Evolutionary conservation across 2,329 filamentous ascomycete genomes (phyloP).

Genomic region (Curvularia sp.): DNA sequence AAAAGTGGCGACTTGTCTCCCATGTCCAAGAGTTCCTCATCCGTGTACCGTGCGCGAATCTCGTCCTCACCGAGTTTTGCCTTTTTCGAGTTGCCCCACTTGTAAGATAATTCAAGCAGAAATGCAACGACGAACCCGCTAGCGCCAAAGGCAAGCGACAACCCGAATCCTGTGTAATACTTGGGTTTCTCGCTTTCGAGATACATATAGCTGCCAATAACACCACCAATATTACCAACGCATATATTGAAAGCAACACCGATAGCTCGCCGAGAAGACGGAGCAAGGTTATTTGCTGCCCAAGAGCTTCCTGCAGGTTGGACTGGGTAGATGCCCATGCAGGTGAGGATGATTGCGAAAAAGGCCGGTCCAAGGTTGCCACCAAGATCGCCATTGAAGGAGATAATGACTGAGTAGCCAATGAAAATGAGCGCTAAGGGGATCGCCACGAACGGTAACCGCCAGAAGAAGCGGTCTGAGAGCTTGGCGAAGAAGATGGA

Average conservation of each 20-base stretch:
- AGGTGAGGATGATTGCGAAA: slow-evolving; percentile 56
- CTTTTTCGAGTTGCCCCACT: slow-evolving; percentile 29
- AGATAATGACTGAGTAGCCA: slow-evolving; percentile 46
- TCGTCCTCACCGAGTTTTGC: slow-evolving; percentile 47
- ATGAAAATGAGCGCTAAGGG: slow-evolving; percentile 46
- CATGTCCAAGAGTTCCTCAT: slow-evolving; percentile 49
- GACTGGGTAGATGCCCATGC: slow-evolving; percentile 49
- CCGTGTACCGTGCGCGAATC: slow-evolving; percentile 45
- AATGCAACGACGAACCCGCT: slow-evolving; percentile 31
- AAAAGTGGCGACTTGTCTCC: slow-evolving; percentile 52
- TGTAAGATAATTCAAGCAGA: slow-evolving; percentile 27
- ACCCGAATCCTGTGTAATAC: slow-evolving; percentile 49
- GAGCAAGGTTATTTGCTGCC: slow-evolving; percentile 42
- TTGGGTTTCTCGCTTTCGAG: slow-evolving; percentile 45
- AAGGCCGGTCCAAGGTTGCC: slow-evolving; percentile 54
- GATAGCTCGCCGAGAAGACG: slow-evolving; percentile 39
- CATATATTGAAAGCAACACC: slow-evolving; percentile 42
- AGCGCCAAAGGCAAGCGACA: slow-evolving; percentile 29
- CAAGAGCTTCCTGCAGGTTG: slow-evolving; percentile 41
- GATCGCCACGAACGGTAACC: slow-evolving; percentile 34
- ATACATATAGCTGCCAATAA: slow-evolving; percentile 47
- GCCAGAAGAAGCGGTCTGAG: slow-evolving; percentile 33
- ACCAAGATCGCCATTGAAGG: slow-evolving; percentile 50
- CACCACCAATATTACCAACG: slow-evolving; percentile 40
- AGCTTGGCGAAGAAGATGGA: slow-evolving; percentile 32